Evolutionary conservation across 2,329 filamentous ascomycete genomes (phyloP).

Genomic region (Lasiodiplodia gonubiensis): DNA sequence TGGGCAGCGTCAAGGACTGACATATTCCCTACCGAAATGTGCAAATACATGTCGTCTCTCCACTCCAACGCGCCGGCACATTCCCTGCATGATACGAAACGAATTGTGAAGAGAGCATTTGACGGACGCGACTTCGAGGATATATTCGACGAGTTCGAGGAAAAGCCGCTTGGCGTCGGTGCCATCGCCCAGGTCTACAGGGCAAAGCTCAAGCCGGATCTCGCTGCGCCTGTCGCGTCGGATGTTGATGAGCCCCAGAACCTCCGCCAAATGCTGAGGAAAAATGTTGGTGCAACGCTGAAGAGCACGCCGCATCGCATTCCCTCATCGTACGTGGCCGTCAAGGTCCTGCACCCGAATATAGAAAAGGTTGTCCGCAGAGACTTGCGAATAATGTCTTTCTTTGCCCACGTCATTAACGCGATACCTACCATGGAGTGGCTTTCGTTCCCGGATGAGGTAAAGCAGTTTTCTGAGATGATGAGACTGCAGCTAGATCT

Average conservation of each 20-base stretch:
- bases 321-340: conserved; percentile 88
- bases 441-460: conserved; percentile 94
- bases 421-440: conserved; percentile 92
- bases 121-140: conserved; percentile 79
- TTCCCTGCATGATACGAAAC: conserved; percentile 78
- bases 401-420: conserved; percentile 86
- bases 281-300: conserved; percentile 82
- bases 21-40: conserved; percentile 94
- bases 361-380: conserved; percentile 90
- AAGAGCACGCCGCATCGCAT: conserved; percentile 86
- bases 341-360: conserved; percentile 93
- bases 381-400: conserved; percentile 90
- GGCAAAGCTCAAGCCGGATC: conserved; percentile 82
- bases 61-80: conserved; percentile 96
- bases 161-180: conserved; percentile 86
- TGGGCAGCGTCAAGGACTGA: conserved; percentile 97
- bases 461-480: conserved; percentile 94
- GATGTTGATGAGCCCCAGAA: conserved; percentile 62
- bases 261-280: conserved; percentile 72
- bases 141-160: conserved; percentile 95
- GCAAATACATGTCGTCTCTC: conserved; percentile 88
- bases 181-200: conserved; percentile 98
- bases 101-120: conserved; percentile 82
- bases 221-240: conserved; percentile 67
- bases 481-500: conserved; percentile 97